phyloP scores from a whole-genome alignment of 208 protist genomes.

The Leishmania gerbilli region DNA sequence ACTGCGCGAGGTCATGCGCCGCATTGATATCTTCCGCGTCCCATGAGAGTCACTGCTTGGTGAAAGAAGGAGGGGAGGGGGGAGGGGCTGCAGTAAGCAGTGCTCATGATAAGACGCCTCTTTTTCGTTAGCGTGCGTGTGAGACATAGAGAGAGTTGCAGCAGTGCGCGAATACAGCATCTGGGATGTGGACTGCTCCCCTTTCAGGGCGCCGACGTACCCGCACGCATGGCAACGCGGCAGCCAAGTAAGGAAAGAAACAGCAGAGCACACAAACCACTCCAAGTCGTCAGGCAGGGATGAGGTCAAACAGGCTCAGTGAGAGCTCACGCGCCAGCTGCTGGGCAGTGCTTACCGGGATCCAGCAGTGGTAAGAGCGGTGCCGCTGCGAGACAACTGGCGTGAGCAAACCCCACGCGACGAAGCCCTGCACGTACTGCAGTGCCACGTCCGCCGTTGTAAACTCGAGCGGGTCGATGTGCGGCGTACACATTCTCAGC shows the following conservation, averaged over 20 bases:
- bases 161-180: neutral
- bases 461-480: slow-evolving; percentile 81
- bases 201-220: neutral
- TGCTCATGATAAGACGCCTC: neutral
- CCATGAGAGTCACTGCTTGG: neutral
- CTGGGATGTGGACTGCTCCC: neutral
- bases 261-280: neutral
- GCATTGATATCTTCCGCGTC: neutral
- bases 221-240: neutral
- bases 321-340: slow-evolving; percentile 56
- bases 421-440: slow-evolving; percentile 65
- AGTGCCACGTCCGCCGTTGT: slow-evolving; percentile 48
- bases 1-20: too few relatives aligned
- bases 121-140: neutral
- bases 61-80: neutral
- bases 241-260: neutral
- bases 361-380: slow-evolving; percentile 72
- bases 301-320: slow-evolving; percentile 78
- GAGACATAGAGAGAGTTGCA: neutral
- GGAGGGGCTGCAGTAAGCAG: neutral
- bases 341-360: slow-evolving; percentile 76
- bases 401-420: slow-evolving; percentile 79
- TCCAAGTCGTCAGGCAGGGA: slow-evolving; percentile 41
- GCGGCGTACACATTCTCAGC: slow-evolving; percentile 59
- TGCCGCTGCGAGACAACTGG: slow-evolving; percentile 32